Conservation (phyloP, 441 rosid species). For the Bruguiera hainesii region DNA sequence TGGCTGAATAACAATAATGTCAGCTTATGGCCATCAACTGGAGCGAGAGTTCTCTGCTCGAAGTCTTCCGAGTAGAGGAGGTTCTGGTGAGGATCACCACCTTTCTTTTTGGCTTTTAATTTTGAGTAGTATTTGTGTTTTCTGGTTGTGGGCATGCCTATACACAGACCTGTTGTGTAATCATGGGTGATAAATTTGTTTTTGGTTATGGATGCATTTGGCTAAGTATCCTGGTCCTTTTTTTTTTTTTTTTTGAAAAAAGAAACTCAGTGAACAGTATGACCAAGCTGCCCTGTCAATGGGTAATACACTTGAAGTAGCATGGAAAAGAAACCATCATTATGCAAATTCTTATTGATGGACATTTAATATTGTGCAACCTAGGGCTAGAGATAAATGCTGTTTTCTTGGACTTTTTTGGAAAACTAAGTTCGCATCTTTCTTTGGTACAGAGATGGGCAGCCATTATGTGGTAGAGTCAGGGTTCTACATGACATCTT, state of each 20-base stretch:
- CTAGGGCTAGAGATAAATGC: neutral
- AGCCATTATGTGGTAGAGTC: constrained; percentile 53
- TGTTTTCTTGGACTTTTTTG: neutral
- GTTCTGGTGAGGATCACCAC: constrained; percentile 51
- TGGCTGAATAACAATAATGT: constrained; percentile 40
- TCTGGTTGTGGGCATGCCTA: no score
- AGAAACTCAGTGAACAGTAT: no score
- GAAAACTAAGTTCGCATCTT: constrained; percentile 7
- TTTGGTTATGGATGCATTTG: no score
- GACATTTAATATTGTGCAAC: neutral
- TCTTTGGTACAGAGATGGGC: constrained; percentile 42
- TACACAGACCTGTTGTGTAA: no score
- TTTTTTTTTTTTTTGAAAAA: no score
- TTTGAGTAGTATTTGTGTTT: no score
- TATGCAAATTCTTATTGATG: constrained; percentile 1
- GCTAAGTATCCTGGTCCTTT: no score
- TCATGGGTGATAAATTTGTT: no score
- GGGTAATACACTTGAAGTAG: neutral
- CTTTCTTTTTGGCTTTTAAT: neutral
- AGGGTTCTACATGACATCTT: constrained; percentile 77
- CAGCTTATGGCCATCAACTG: constrained; percentile 72
- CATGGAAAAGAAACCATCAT: neutral
- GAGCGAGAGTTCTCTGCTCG: constrained; percentile 63
- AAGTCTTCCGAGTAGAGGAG: constrained; percentile 59
- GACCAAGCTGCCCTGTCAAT: no score